Base-by-base conservation (phyloP, 352 stramenopile genomes). In the Blastocystis sp. region DNA sequence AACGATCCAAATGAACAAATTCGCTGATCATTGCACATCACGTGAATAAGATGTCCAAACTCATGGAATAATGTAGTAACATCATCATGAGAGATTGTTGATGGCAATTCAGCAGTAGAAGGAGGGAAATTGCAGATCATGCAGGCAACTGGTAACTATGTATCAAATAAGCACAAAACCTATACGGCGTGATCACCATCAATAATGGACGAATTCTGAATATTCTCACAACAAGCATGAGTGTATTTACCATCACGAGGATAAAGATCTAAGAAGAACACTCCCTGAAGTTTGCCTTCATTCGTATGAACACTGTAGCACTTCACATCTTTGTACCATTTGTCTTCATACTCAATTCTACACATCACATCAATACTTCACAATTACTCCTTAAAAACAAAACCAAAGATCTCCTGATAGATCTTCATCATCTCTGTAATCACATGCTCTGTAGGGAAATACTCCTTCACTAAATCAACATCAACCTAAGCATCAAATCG, bases 91-190 rank as follows among this genome's bases (percentile, higher is more conserved):
- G 91, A 92, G 4, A 96, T 90, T 24, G 95, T 91, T 59, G 93
- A 94, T 66, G 93, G 93, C 94, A 60, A 91, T 92, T 48, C 59
- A 30, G 90, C 94, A 94, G 62, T 93, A 93, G 37, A 93, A 90
- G 35, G 93, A 58, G 94, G 94, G 89, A 97, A 95, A 92, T 96
- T 97, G 79, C 93, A 94, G 1, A 96, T 93, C 94, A 96, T 96
- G 58, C 93, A 94, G n/a, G 93, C 94, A 30, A 93, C 94, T 35
- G 94, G 62, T 17, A 92, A 89, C 77, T 91, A 90, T 13, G 66
- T 15, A 5, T 88, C 1, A 58, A n/a, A 88, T 6, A 15, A 35
- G 22, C 13, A 88, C 5, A 90, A 93, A 91, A 33, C 92, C 92
- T 51, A 92, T 89, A 66, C 90, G n/a, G 40, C 22, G 5, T 68